These are phyloP conservation scores for Clarireedia paspali DNA, from an alignment of 2,329 filamentous ascomycete genomes.

Conservation along the genomic window DNA sequence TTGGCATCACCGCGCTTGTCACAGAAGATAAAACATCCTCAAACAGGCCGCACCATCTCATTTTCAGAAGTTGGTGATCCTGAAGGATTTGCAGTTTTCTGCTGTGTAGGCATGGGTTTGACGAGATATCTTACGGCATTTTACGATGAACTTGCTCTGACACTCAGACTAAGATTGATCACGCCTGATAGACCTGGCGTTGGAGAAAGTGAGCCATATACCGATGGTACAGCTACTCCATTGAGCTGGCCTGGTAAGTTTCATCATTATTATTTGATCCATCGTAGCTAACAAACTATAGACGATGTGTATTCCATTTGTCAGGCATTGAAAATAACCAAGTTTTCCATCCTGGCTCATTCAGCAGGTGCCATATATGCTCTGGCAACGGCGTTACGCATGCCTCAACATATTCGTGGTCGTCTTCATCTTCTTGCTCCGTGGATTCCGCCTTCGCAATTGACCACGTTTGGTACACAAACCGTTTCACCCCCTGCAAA, in stretches of 20 bases:
- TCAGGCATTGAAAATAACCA: constrained; percentile 82
- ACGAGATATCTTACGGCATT: constrained; percentile 95
- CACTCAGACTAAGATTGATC: constrained; percentile 80
- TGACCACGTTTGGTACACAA: constrained; percentile 67
- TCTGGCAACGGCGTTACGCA: constrained; percentile 84
- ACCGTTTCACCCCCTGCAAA: constrained; percentile 72
- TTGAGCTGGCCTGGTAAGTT: constrained; percentile 84
- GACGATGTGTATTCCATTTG: constrained; percentile 90
- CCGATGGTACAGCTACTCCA: constrained; percentile 75
- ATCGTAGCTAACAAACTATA: constrained; percentile 28
- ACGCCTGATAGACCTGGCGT: constrained; percentile 92
- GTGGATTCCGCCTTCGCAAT: constrained; percentile 94
- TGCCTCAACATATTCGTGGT: constrained; percentile 92
- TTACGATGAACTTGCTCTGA: constrained; percentile 89
- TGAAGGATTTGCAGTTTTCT: constrained; percentile 85
- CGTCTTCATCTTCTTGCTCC: constrained; percentile 90
- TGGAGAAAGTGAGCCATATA: constrained; percentile 80
- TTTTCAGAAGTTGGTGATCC: constrained; percentile 96
- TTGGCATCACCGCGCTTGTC: constrained; percentile 76
- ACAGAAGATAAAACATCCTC: constrained; percentile 79
- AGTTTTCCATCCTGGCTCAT: constrained; percentile 93
- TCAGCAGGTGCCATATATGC: constrained; percentile 98
- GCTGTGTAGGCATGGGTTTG: constrained; percentile 95
- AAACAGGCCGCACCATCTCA: constrained; percentile 80
- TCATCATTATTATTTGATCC: background rate